Evolutionary conservation across 2,329 filamentous ascomycete genomes (phyloP).

Genomic region (Raffaelea albimanens): DNA sequence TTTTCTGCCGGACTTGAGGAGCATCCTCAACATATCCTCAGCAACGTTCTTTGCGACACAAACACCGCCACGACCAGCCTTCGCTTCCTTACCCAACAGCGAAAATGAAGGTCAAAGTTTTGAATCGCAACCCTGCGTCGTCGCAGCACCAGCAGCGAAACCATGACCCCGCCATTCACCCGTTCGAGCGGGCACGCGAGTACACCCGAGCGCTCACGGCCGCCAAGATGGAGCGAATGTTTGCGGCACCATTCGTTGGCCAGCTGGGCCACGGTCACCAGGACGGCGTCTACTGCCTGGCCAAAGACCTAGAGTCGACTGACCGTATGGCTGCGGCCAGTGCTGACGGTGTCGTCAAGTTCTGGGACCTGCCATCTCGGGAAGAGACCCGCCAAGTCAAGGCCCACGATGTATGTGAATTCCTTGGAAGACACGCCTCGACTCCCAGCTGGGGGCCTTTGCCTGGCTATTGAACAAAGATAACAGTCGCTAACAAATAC

Average conservation of each 20-base stretch:
- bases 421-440: background rate
- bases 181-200: slow-evolving; percentile 83
- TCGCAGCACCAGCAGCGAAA: slow-evolving; percentile 14
- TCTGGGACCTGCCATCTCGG: slow-evolving; percentile 48
- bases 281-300: slow-evolving; percentile 76
- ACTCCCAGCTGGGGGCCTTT: too few relatives aligned
- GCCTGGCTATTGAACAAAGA: too few relatives aligned
- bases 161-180: slow-evolving; percentile 70
- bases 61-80: too few relatives aligned
- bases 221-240: slow-evolving; percentile 89
- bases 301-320: slow-evolving; percentile 67
- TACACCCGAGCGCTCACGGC: slow-evolving; percentile 65
- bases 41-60: too few relatives aligned
- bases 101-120: slow-evolving; percentile 12
- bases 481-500: background rate
- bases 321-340: slow-evolving; percentile 72
- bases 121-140: slow-evolving; percentile 11
- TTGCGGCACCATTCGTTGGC: slow-evolving; percentile 58
- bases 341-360: slow-evolving; percentile 89
- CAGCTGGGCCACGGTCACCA: slow-evolving; percentile 87
- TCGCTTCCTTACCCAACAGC: too few relatives aligned
- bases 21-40: too few relatives aligned
- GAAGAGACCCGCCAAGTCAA: slow-evolving; percentile 65
- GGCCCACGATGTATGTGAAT: slow-evolving; percentile 55
- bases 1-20: too few relatives aligned